Base-by-base conservation (phyloP, 345 rosid genomes). In the Pelargonium nanum region DNA sequence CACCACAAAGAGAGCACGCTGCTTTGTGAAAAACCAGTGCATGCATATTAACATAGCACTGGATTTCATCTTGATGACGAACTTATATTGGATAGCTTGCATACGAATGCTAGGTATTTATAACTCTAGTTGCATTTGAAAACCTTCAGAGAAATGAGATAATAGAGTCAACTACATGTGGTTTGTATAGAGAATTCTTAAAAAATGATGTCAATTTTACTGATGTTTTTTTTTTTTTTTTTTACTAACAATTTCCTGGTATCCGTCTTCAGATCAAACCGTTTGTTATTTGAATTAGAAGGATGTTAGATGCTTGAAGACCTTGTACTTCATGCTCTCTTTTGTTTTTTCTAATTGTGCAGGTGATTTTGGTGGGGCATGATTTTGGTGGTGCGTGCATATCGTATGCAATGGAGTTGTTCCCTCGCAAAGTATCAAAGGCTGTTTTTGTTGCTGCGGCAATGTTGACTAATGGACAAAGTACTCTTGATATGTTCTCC, bases 291-390 rank as follows among this genome's bases (percentile, higher is more conserved):
- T n/a, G 30, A 56, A 56, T 50, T 12, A 40, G 9, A 17, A 40
- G 48, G 9, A 6, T 6, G 48, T 9, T 40, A 40, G 48, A 40
- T 6, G 48, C 48, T 40, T 12, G 16, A 40, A 17, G 48, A 40
- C 48, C 15, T 40, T 40, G 48, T 2, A 40, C 48, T 40, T 34
- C n/a, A 40, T 40, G 16, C 16, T 40, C 3, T 40, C 48, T 40
- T 40, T 40, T 40, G 15, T n/a, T n/a, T n/a, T n/a, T n/a, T n/a
- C n/a, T n/a, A 40, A 9, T 12, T 12, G 15, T 61, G 60, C 70
- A 77, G 80, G 80, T 71, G 62, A 75, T 81, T 19, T 24, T 80
- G 57, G 82, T 77, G 23, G 80, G 78, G 52, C 85, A 75, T 66
- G 85, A 75, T 55, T 52, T 80, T 32, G 80, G 82, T 0, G 82